These are phyloP conservation scores for Volvariella volvacea DNA, from an alignment of 1,284 basidiomycete species.

Conservation along the genomic window DNA sequence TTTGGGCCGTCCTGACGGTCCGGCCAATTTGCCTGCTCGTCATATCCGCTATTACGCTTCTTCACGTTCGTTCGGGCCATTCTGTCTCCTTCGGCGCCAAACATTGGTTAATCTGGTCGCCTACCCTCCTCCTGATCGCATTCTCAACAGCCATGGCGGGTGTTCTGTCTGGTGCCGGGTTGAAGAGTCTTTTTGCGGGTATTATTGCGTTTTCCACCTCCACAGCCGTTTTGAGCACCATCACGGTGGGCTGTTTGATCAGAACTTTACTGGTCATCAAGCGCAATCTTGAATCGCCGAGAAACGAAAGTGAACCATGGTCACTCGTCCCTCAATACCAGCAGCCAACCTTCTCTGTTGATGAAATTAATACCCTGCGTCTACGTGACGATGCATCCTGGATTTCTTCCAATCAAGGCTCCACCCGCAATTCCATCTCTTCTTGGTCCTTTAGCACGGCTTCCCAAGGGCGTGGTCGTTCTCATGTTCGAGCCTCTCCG, in stretches of 20 bases:
- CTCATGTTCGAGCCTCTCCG: slow-evolving; percentile 30
- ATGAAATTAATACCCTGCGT: slow-evolving; percentile 55
- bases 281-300: slow-evolving; percentile 48
- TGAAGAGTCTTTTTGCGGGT: slow-evolving; percentile 53
- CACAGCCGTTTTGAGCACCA: slow-evolving; percentile 36
- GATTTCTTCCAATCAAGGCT: slow-evolving; percentile 59
- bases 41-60: slow-evolving; percentile 50
- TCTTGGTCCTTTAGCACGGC: slow-evolving; percentile 48
- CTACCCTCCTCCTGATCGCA: slow-evolving; percentile 43
- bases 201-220: slow-evolving; percentile 49
- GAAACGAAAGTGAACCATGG: slow-evolving; percentile 48
- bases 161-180: slow-evolving; percentile 45
- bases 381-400: slow-evolving; percentile 69
- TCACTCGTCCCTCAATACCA: slow-evolving; percentile 45
- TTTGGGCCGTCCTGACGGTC: slow-evolving; percentile 59
- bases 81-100: slow-evolving; percentile 56
- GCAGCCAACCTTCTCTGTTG: slow-evolving; percentile 55
- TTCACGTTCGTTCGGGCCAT: slow-evolving; percentile 62
- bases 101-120: slow-evolving; percentile 67
- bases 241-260: slow-evolving; percentile 2
- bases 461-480: slow-evolving; percentile 23
- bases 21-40: slow-evolving; percentile 61
- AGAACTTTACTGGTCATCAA: slow-evolving; percentile 19
- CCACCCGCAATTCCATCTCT: slow-evolving; percentile 48
- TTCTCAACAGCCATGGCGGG: slow-evolving; percentile 54